These are phyloP conservation scores for Zanthoxylum bungeanum DNA, from an alignment of 345 rosid species.

Conservation along the genomic window DNA sequence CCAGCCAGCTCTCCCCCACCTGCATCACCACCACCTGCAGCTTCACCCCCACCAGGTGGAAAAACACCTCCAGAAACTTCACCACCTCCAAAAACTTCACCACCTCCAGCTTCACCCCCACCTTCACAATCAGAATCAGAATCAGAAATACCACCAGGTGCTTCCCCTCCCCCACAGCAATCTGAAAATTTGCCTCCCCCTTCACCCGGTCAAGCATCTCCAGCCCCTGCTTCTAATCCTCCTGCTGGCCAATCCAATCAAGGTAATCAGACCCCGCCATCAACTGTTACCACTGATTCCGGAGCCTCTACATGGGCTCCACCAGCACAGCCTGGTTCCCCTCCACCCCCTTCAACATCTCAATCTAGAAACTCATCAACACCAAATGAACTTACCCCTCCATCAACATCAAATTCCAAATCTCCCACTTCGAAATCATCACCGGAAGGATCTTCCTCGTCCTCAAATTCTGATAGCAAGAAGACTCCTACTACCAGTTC, in stretches of 20 bases:
- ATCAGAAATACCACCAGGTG: not conserved
- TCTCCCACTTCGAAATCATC: slow-evolving; percentile 14
- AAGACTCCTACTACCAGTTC: not conserved
- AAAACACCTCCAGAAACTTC: slow-evolving; percentile 14
- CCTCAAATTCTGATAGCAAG: not conserved
- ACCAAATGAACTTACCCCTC: slow-evolving; percentile 10
- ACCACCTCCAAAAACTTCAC: slow-evolving; percentile 18
- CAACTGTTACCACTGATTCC: not conserved
- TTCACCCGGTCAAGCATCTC: slow-evolving; percentile 15
- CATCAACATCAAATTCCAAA: slow-evolving; percentile 1
- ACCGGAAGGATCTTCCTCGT: not conserved
- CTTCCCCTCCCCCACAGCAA: slow-evolving; percentile 25
- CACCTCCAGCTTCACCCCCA: slow-evolving; percentile 14
- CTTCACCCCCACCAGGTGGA: slow-evolving; percentile 21
- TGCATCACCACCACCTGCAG: slow-evolving; percentile 18
- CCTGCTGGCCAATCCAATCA: not conserved
- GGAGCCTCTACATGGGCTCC: slow-evolving; percentile 23
- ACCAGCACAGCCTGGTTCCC: slow-evolving; percentile 24
- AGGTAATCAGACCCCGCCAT: slow-evolving; percentile 18
- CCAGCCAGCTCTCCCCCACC: slow-evolving; percentile 18
- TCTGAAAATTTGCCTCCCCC: slow-evolving; percentile 13
- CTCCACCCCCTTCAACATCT: slow-evolving; percentile 28
- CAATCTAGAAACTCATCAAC: slow-evolving; percentile 24
- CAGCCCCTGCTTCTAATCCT: slow-evolving; percentile 23
- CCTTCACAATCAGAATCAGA: not conserved